Conservation (phyloP, 1,284 basidiomycete species). For the Malassezia yamatoensis region DNA sequence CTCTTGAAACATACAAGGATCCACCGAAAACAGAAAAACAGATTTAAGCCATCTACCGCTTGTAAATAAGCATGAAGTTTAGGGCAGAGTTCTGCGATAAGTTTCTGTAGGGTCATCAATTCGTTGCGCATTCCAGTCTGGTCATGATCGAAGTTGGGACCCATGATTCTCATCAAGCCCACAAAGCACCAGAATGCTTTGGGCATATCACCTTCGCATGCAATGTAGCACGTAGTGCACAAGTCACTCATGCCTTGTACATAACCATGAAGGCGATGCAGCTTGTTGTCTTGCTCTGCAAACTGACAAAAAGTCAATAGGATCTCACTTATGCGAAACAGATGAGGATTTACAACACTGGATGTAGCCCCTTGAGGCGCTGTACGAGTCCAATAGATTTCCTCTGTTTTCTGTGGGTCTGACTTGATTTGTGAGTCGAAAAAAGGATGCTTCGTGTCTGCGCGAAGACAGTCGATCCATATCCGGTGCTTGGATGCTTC, state of each 20-base stretch:
- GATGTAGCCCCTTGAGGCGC: constrained; percentile 52
- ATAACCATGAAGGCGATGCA: constrained; percentile 51
- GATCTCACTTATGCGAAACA: constrained; percentile 66
- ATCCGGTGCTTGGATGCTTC: constrained; percentile 67
- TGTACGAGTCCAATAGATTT: constrained; percentile 25
- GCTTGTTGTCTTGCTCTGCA: constrained; percentile 13
- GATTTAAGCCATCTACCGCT: constrained; percentile 75
- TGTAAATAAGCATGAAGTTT: constrained; percentile 58
- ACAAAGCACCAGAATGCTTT: constrained; percentile 93
- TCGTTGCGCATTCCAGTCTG: constrained; percentile 96
- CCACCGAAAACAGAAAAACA: constrained; percentile 96
- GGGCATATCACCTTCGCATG: constrained; percentile 77
- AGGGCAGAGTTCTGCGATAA: constrained; percentile 86
- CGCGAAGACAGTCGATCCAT: constrained; percentile 89
- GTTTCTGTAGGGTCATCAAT: constrained; percentile 72
- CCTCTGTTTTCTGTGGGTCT: constrained; percentile 5
- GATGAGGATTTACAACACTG: constrained; percentile 71
- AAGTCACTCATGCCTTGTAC: constrained; percentile 97
- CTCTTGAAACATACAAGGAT: constrained; percentile 52
- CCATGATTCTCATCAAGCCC: constrained; percentile 87
- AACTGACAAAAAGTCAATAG: constrained; percentile 66
- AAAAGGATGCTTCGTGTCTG: constrained; percentile 80
- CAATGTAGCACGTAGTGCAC: constrained; percentile 82
- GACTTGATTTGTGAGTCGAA: constrained; percentile 51
- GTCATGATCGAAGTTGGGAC: constrained; percentile 86